phyloP scores from a whole-genome alignment of 2,329 filamentous ascomycete genomes.

The Diaporthe citri region DNA sequence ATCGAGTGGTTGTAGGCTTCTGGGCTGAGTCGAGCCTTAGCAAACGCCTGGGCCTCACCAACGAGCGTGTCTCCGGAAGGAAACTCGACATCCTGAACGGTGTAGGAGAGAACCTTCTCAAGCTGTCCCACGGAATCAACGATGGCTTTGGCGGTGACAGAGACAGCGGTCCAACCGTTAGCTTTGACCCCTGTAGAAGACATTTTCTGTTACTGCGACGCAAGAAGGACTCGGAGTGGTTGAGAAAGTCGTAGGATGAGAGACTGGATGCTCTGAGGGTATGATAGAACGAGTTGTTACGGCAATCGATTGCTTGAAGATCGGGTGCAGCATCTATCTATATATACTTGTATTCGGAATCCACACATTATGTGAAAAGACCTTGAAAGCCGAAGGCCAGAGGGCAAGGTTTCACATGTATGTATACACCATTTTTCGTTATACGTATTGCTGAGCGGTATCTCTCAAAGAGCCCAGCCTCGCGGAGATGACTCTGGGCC shows the following conservation, averaged over 20 bases:
- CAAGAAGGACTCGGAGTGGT: background rate
- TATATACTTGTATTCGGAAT: background rate
- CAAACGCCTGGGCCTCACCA: background rate
- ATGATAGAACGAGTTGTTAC: background rate
- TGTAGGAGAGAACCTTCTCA: background rate
- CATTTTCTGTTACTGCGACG: background rate
- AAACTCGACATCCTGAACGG: background rate
- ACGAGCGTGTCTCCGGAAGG: background rate
- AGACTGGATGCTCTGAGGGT: background rate
- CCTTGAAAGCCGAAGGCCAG: background rate
- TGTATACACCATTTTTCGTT: background rate
- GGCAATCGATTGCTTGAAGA: background rate
- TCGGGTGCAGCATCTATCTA: background rate
- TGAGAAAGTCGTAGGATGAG: background rate
- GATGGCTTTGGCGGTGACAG: background rate
- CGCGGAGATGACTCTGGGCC: background rate
- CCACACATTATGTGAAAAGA: background rate
- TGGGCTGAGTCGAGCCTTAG: background rate
- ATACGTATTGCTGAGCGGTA: background rate
- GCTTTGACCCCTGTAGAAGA: background rate
- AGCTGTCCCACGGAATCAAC: background rate
- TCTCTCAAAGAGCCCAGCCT: background rate
- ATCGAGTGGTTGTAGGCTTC: slow-evolving; percentile 18
- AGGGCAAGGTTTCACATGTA: background rate
- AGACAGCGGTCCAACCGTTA: slow-evolving; percentile 12